Evolutionary conservation across 345 rosid species (phyloP), one percentile per base, ranked within the genome.

Genomic region (Camelina sativa): DNA sequence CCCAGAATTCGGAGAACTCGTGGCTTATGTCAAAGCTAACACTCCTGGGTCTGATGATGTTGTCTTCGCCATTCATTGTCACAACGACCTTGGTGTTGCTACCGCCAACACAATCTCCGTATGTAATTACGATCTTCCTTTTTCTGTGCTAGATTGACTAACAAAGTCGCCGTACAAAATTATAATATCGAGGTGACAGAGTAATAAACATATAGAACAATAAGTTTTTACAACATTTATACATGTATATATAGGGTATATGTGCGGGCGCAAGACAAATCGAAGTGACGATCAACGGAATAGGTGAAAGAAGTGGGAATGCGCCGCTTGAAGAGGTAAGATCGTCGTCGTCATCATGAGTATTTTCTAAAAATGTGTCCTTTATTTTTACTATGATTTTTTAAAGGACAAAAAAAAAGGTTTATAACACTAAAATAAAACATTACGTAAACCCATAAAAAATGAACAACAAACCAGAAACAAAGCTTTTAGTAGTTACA

Each of bases 241-340:
- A 28, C 30, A 32, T 32, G 2, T 37, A 67, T 61, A 50, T 66
- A 8, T 41, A 94, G 97, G 97, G 96, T 43, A 85, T 96, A 25
- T 74, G 41, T 79, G 93, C 93, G 34, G 99, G 99, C 17, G 97
- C 97, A 48, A 86, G 99, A 77, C 99, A 95, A 79, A 58, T 92
- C 28, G 99, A 95, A 72, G 97, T 91, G 38, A 95, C 99, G 7
- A 77, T 95, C 66, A 92, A 91, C 55, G 99, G 99, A 79, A 95
- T 95, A 55, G 99, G 99, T 66, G 99, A 95, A 74, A 86, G 99
- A 78, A 90, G 97, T 69, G 99, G 97, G 53, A 95, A 95, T 84
- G 97, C 99, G 44, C 86, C 98, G 6, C 72, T 94, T 78, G 98
- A 94, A 85, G 98, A 94, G 96, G 98, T 91, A 57, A 44, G 7